A percentile compares a stretch with the other conserved stretches of the same genome.
Evolutionary conservation across 169 alveolate species (phyloP).

Genomic region (Plasmodium inui): DNA sequence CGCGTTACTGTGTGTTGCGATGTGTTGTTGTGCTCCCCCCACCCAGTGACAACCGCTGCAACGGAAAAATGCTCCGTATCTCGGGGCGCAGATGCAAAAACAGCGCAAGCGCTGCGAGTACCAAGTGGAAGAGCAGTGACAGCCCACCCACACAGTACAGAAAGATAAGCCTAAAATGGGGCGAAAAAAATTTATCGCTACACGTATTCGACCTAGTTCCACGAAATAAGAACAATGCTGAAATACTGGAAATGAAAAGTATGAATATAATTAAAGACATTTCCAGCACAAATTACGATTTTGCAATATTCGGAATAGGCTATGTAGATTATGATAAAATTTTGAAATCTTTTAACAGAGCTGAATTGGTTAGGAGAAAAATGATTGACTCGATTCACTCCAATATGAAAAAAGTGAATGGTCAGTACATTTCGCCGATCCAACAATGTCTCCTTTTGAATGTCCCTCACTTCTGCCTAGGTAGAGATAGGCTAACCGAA

Average conservation of each 20-base stretch:
- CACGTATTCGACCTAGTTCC: conserved; percentile 48
- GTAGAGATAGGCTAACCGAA: conserved; percentile 75
- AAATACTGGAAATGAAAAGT: conserved; percentile 68
- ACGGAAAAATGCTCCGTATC: background rate
- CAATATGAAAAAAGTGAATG: conserved; percentile 69
- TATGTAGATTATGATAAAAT: conserved; percentile 75
- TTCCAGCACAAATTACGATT: conserved; percentile 40
- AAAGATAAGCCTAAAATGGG: conserved; percentile 55
- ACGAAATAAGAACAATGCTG: conserved; percentile 49
- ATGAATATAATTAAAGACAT: conserved; percentile 69
- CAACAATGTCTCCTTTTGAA: conserved; percentile 74
- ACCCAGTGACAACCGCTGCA: background rate
- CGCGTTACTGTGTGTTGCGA: too few species aligned
- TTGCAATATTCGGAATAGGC: conserved; percentile 71
- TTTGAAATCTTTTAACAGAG: conserved; percentile 73
- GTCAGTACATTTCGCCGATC: conserved; percentile 67
- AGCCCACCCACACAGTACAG: conserved; percentile 3
- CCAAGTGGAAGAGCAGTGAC: background rate
- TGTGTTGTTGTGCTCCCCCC: too few species aligned
- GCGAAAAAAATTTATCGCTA: conserved; percentile 23
- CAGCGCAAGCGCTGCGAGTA: background rate
- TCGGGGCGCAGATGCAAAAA: conserved; percentile 5
- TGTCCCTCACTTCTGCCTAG: conserved; percentile 74
- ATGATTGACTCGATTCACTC: conserved; percentile 50
- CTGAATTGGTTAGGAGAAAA: conserved; percentile 54